Evolutionary conservation across 805 yeast species (phyloP).

Genomic region (Saccharomycopsis fibuligera): DNA sequence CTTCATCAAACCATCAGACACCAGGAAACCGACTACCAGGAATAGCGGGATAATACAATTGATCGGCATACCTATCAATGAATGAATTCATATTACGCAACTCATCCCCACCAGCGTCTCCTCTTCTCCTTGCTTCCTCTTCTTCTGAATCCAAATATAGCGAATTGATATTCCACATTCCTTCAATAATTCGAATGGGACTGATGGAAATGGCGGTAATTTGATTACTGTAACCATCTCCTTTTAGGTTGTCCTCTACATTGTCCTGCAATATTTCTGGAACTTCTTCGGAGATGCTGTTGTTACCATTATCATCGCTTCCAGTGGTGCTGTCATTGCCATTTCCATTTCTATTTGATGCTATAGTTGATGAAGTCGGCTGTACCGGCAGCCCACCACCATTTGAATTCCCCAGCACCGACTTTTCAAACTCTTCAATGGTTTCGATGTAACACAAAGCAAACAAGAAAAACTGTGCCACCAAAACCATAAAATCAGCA

Average conservation of each 20-base stretch:
- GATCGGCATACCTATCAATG: too few species aligned
- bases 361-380: too few species aligned
- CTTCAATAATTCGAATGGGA: background rate
- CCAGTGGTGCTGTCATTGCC: too few species aligned
- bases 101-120: too few species aligned
- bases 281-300: too few species aligned
- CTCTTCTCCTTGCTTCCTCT: too few species aligned
- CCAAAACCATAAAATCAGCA: conserved; percentile 29
- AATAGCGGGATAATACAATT: too few species aligned
- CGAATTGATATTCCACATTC: background rate
- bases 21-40: too few species aligned
- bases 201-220: background rate
- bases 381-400: background rate
- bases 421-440: background rate
- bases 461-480: conserved; percentile 28
- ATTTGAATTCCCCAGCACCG: background rate
- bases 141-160: too few species aligned
- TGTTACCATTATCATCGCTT: background rate
- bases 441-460: conserved; percentile 25
- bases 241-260: background rate
- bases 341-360: background rate
- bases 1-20: too few species aligned
- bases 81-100: too few species aligned
- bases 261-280: background rate
- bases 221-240: background rate